Conservation (phyloP, 768 basidiomycete genomes). For the Amyloporia xantha region DNA sequence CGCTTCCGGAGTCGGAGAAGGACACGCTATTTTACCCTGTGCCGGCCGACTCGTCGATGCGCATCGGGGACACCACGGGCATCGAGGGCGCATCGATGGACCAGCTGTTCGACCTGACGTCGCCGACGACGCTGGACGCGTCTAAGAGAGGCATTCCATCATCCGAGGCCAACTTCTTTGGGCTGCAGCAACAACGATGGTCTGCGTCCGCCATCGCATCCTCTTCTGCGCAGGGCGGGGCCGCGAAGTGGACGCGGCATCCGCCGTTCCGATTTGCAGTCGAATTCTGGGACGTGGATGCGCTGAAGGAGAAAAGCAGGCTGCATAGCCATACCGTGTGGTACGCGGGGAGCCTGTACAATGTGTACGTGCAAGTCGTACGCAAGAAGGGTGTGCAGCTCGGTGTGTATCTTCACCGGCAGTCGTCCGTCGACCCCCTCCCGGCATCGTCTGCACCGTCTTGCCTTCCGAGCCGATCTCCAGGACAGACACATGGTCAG, state of each 20-base stretch:
- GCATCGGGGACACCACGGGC: conserved; percentile 65
- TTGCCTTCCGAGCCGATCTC: conserved; percentile 1
- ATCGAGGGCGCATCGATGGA: conserved; percentile 57
- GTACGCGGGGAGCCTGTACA: conserved; percentile 85
- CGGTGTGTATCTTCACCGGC: conserved; percentile 85
- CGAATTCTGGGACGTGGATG: conserved; percentile 85
- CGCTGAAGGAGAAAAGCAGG: conserved; percentile 77
- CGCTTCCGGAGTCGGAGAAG: conserved; percentile 25
- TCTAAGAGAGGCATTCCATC: conserved; percentile 19
- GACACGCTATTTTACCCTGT: conserved; percentile 54
- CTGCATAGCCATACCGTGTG: conserved; percentile 82
- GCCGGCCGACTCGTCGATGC: conserved; percentile 59
- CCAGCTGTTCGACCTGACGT: conserved; percentile 46
- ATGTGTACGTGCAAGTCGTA: conserved; percentile 84
- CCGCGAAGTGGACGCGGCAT: conserved; percentile 56
- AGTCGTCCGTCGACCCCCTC: conserved; percentile 72
- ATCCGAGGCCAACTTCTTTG: conserved; percentile 57
- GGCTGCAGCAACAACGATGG: conserved; percentile 43
- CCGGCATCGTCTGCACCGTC: conserved; percentile 61
- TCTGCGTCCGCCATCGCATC: conserved; percentile 29
- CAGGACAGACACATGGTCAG: background rate
- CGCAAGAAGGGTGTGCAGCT: conserved; percentile 77
- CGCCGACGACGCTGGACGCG: conserved; percentile 7
- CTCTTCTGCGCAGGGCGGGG: conserved; percentile 36
- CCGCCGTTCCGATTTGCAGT: conserved; percentile 82